Base-by-base conservation (phyloP, 1,284 basidiomycete species). In the Tilletia indica region DNA sequence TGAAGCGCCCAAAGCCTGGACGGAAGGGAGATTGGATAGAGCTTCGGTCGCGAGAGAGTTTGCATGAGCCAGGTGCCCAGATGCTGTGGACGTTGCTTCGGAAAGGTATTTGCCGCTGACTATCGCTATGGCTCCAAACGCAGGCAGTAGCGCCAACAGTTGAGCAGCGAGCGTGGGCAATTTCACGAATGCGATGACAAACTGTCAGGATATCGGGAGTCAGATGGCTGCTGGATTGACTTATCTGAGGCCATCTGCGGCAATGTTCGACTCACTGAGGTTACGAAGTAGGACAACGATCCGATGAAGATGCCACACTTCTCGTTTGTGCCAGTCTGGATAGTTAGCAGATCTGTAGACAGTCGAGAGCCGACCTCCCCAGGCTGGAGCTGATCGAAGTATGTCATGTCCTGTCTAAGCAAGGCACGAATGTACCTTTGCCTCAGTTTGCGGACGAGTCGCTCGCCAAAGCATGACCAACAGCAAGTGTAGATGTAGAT, bases 381-480 rank as follows among this genome's bases (percentile, higher is more conserved):
- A 3, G 80, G 76, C 49, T 76, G 67, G 47, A 79, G 74, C 34
- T 56, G 73, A 71, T 83, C 80, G 68, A 80, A 82, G 68, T 77
- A 82, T 21, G 78, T 69, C 76, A 81, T 79, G 72, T 87, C 86
- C 70, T 87, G 86, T 6, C 85, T 81, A 1, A 87, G 79, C 9
- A 86, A 83, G 3, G 86, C 80, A 45, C 80, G 79, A 8, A 87
- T 83, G 68, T 87, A 87, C 47, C 79, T 77, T 73, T 86, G 84
- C 61, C 87, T 77, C 74, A 81, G 68, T 56, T 77, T 77, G 58
- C 78, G 77, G 8, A 78, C 78, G 36, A 80, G 67, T 9, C 80
- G 75, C 69, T 81, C 78, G 42, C 80, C 80, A 2, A 80, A 67
- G 58, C 75, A 73, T 42, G 77, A 77, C 80, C 80, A 81, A 71